phyloP scores from a whole-genome alignment of 2,329 filamentous ascomycete species.

The Fusarium haematococcum region DNA sequence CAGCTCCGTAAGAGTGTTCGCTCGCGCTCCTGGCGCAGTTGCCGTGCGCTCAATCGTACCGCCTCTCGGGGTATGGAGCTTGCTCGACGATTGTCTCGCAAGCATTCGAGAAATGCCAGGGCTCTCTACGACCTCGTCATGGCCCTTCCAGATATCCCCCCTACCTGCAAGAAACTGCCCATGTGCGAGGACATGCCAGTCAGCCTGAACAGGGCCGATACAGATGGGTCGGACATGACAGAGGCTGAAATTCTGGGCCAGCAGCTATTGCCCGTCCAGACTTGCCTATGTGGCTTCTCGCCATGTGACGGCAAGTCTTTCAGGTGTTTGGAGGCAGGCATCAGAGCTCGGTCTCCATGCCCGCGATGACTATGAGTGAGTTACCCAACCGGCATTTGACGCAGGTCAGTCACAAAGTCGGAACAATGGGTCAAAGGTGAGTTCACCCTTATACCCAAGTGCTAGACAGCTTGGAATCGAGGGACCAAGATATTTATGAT shows the following conservation, averaged over 20 bases:
- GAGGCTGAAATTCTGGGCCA: background rate
- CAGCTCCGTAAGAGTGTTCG: background rate
- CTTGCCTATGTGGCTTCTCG: background rate
- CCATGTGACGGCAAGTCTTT: background rate
- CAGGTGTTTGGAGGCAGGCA: background rate
- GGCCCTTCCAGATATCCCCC: background rate
- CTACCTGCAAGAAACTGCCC: background rate
- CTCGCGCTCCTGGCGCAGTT: background rate
- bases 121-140: background rate
- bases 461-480: background rate
- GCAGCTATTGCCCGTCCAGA: background rate
- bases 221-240: background rate
- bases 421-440: background rate
- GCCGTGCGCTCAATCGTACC: background rate
- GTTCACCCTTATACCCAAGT: background rate
- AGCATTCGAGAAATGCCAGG: background rate
- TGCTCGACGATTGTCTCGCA: background rate
- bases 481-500: background rate
- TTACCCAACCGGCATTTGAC: background rate
- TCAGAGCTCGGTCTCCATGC: background rate
- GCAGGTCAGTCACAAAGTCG: background rate
- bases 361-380: background rate
- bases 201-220: background rate
- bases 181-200: background rate
- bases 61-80: background rate